Percentiles rank a stretch among this genome's conserved stretches.
phyloP scores from a whole-genome alignment of 495 filamentous ascomycete species.

The Aspergillus haitiensis region DNA sequence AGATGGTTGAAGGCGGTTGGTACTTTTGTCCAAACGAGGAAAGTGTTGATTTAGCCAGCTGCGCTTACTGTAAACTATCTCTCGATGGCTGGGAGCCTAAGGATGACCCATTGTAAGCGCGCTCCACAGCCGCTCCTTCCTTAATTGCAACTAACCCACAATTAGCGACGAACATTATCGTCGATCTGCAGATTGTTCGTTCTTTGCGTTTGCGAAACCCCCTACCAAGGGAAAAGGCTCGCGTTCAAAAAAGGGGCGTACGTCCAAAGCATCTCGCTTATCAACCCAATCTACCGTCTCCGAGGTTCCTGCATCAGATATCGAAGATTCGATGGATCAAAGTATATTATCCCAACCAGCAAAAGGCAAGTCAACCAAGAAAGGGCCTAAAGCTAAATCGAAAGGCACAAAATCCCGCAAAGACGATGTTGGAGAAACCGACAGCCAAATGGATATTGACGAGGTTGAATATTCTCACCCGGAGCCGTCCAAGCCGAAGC shows the following conservation, averaged over 20 bases:
- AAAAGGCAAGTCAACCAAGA: conserved; percentile 56
- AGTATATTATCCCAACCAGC: conserved; percentile 59
- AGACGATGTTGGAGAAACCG: conserved; percentile 56
- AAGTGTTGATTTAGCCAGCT: conserved; percentile 79
- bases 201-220: conserved; percentile 62
- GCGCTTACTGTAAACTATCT: conserved; percentile 80
- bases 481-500: conserved; percentile 42
- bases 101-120: conserved; percentile 79
- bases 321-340: conserved; percentile 61
- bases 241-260: conserved; percentile 55
- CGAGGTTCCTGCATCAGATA: conserved; percentile 55
- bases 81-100: conserved; percentile 91
- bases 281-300: conserved; percentile 68
- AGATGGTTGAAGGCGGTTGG: conserved; percentile 94
- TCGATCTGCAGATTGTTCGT: conserved; percentile 75
- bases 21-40: conserved; percentile 83
- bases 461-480: conserved; percentile 28
- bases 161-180: conserved; percentile 79
- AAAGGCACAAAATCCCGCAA: conserved; percentile 54
- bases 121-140: conserved; percentile 19
- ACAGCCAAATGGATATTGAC: conserved; percentile 38
- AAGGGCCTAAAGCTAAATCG: conserved; percentile 39
- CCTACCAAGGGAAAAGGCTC: conserved; percentile 45
- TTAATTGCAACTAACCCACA: conserved; percentile 26
- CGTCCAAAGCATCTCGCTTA: conserved; percentile 68